phyloP scores from a whole-genome alignment of 306 rosid species.

The Nissolia schottii region DNA sequence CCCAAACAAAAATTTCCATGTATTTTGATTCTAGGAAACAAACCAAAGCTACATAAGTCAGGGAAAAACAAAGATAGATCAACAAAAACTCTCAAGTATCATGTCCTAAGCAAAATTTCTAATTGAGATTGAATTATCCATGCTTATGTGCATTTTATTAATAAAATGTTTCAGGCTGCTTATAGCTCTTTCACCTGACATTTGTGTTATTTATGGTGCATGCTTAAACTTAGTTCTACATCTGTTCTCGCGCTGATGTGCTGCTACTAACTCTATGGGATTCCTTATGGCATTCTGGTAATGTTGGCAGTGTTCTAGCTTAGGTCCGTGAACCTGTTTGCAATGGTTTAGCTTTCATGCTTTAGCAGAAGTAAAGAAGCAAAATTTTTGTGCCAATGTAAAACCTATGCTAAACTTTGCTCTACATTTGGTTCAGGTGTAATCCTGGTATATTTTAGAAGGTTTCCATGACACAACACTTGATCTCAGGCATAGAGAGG shows the following conservation, averaged over 20 bases:
- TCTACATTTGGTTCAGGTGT: not conserved
- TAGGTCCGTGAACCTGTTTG: no score
- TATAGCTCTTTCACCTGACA: not conserved
- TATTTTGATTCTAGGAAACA: constrained; percentile 4
- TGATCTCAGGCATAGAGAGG: not conserved
- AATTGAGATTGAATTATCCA: not conserved
- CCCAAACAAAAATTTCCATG: not conserved
- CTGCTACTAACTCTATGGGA: no score
- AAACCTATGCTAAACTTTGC: not conserved
- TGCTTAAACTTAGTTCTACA: not conserved
- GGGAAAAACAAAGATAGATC: not conserved
- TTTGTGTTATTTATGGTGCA: not conserved
- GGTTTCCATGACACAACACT: not conserved
- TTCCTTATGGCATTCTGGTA: no score
- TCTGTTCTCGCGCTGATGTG: not conserved
- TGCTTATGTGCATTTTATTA: not conserved
- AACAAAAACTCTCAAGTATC: not conserved
- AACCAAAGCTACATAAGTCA: not conserved
- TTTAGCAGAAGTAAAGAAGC: not conserved
- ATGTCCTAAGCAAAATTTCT: not conserved
- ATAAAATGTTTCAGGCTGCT: not conserved
- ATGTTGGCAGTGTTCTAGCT: no score
- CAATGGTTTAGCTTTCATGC: not conserved
- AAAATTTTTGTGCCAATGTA: not conserved
- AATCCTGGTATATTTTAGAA: not conserved